These are phyloP conservation scores for Fraxinus sp. DNA, from an alignment of 305 asterid species.

Conservation along the genomic window DNA sequence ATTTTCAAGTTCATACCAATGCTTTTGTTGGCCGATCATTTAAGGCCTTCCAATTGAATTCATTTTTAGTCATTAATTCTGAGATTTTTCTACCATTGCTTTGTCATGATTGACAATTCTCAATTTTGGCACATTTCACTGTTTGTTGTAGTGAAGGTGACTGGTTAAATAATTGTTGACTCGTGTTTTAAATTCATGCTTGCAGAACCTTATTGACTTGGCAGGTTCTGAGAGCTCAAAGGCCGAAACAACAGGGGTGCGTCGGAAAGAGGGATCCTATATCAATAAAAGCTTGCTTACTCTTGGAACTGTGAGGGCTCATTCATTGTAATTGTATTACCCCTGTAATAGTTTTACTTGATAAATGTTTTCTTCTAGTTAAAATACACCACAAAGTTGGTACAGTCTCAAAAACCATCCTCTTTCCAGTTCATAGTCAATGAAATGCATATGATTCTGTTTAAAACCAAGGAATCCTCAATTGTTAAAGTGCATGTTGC, in stretches of 20 bases:
- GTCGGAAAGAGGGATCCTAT: slow-evolving; percentile 95
- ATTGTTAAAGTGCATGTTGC: background rate
- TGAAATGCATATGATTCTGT: background rate
- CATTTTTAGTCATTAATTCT: background rate
- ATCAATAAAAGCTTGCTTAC: slow-evolving; percentile 96
- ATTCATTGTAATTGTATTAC: slow-evolving; percentile 36
- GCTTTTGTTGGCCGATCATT: background rate
- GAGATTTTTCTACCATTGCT: background rate
- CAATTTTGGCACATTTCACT: slow-evolving; percentile 17
- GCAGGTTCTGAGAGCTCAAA: slow-evolving; percentile 99
- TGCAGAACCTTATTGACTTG: slow-evolving; percentile 98
- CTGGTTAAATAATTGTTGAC: slow-evolving; percentile 23
- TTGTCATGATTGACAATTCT: background rate
- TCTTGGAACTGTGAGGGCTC: slow-evolving; percentile 97
- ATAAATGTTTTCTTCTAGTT: slow-evolving; percentile 6
- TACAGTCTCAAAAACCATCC: background rate
- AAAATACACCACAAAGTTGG: background rate
- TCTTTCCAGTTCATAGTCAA: background rate
- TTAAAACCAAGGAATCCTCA: background rate
- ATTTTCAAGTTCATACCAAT: slow-evolving; percentile 19
- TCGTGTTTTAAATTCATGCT: slow-evolving; percentile 27
- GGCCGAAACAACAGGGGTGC: slow-evolving; percentile 89
- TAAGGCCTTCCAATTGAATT: background rate
- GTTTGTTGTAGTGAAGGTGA: slow-evolving; percentile 26
- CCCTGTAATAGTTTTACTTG: slow-evolving; percentile 36